These are phyloP conservation scores for Crithidia acanthocephali DNA, from an alignment of 208 protist species.

Conservation along the genomic window DNA sequence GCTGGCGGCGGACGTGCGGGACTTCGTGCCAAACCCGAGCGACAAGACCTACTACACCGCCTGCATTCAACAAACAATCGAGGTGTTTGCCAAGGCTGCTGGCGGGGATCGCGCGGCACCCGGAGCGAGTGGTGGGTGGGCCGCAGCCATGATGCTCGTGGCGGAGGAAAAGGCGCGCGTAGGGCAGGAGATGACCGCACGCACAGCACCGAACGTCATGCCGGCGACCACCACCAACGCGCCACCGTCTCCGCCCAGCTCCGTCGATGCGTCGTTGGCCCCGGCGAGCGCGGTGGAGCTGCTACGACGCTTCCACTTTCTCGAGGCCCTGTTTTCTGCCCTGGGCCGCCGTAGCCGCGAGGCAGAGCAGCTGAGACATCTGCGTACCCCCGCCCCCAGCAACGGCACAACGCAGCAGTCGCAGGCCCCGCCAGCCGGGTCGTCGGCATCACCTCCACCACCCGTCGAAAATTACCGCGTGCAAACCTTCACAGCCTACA, in stretches of 20 bases:
- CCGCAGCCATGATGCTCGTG: neutral
- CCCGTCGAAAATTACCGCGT: constrained; percentile 17
- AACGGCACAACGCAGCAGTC: neutral
- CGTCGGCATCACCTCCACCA: neutral
- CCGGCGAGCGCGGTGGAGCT: constrained; percentile 11
- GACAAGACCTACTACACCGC: constrained; percentile 1
- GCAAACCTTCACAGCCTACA: constrained; percentile 55
- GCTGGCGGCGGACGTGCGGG: neutral
- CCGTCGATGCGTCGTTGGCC: neutral
- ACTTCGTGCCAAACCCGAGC: neutral
- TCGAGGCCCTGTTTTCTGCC: constrained; percentile 16
- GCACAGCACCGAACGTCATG: neutral
- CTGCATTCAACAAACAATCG: neutral
- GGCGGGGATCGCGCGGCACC: neutral
- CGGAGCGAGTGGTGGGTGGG: neutral
- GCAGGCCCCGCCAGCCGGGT: neutral
- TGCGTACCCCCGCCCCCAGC: neutral
- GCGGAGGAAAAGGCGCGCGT: neutral
- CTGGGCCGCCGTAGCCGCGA: neutral
- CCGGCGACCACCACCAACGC: neutral
- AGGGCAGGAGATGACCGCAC: neutral
- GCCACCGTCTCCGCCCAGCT: neutral
- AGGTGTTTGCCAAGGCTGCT: neutral
- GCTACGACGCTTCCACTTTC: constrained; percentile 21
- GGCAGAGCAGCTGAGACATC: neutral